Conservation (phyloP, 2,329 filamentous ascomycete species). For the Aureobasidium sp. region DNA sequence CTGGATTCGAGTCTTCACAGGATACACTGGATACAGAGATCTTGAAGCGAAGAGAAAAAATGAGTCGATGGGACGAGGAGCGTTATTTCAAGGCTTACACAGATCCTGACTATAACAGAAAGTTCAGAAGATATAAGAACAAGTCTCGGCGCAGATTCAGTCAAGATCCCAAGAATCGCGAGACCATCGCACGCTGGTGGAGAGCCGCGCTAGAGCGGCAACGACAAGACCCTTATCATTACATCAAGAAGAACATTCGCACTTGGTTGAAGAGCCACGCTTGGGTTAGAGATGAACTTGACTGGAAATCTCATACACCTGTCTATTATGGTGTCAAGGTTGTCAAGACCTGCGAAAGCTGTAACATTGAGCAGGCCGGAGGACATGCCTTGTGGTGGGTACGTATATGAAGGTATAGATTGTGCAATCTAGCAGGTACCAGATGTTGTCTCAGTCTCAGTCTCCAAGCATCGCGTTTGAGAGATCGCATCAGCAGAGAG, state of each 20-base stretch:
- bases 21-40: background rate
- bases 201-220: no score
- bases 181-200: no score
- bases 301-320: background rate
- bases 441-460: no score
- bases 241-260: background rate
- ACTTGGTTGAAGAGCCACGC: background rate
- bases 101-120: background rate
- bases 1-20: background rate
- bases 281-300: background rate
- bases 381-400: background rate
- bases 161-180: background rate
- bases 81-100: background rate
- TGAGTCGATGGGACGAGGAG: background rate
- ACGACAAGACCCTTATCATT: background rate
- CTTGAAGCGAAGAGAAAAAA: background rate
- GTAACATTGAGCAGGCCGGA: background rate
- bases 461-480: no score
- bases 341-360: background rate
- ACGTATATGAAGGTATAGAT: background rate
- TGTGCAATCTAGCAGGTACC: background rate
- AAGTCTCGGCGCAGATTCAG: background rate
- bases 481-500: no score
- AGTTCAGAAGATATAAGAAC: no score
- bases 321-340: background rate